Conservation (phyloP, 345 rosid species). For the Eucalyptus sp. region DNA sequence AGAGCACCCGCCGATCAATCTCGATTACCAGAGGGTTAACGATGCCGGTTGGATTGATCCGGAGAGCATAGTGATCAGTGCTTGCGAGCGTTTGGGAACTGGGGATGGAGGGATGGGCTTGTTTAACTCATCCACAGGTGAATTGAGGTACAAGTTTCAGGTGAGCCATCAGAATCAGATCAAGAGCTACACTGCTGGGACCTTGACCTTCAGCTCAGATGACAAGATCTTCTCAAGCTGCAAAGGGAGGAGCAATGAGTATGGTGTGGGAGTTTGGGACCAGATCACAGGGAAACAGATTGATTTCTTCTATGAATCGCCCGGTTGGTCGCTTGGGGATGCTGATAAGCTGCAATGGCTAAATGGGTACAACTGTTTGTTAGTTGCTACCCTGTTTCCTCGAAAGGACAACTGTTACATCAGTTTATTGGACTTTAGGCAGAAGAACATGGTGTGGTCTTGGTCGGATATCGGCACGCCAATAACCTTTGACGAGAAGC, state of each 20-base stretch:
- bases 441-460: conserved; percentile 84
- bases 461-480: conserved; percentile 84
- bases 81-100: conserved; percentile 71
- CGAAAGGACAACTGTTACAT: conserved; percentile 94
- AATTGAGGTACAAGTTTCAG: conserved; percentile 61
- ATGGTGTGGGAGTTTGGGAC: conserved; percentile 98
- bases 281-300: conserved; percentile 71
- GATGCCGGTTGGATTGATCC: conserved; percentile 77
- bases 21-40: conserved; percentile 85
- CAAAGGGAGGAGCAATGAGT: conserved; percentile 87
- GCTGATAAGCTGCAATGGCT: conserved; percentile 92
- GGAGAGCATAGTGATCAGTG: conserved; percentile 49
- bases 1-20: conserved; percentile 65
- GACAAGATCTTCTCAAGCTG: conserved; percentile 68
- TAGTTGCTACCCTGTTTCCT: conserved; percentile 92
- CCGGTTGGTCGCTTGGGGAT: conserved; percentile 90
- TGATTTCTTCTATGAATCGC: conserved; percentile 80
- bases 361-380: conserved; percentile 52
- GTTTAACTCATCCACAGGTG: conserved; percentile 64
- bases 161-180: conserved; percentile 56
- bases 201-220: conserved; percentile 57
- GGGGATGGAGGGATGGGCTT: conserved; percentile 96
- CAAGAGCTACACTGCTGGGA: conserved; percentile 89
- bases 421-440: conserved; percentile 79
- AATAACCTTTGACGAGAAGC: conserved; percentile 51